Conservation (phyloP, 805 yeast genomes). For the Zygoascus bituminiphila region DNA sequence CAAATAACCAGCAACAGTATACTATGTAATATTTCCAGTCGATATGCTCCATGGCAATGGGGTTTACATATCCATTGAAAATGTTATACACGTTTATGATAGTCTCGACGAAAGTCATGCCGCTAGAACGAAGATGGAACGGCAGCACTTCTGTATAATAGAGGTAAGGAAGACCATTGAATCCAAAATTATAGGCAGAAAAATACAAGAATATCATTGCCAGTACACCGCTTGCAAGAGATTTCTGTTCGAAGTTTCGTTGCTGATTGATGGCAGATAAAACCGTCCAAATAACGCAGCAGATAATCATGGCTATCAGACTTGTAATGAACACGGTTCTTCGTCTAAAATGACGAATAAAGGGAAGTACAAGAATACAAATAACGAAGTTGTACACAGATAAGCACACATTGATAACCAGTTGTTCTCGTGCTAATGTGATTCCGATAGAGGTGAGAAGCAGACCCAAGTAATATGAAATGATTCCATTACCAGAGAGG, state of each 20-base stretch:
- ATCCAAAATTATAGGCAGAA: conserved; percentile 1
- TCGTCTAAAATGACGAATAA: conserved; percentile 3
- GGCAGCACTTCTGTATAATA: conserved; percentile 21
- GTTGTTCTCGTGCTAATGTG: conserved; percentile 21
- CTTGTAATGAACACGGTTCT: conserved; percentile 4
- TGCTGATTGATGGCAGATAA: conserved; percentile 32
- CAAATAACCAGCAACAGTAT: conserved; percentile 31
- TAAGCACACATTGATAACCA: conserved; percentile 4
- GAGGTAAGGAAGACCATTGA: conserved; percentile 5
- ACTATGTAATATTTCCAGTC: conserved; percentile 40
- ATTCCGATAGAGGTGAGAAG: conserved; percentile 49
- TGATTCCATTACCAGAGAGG: conserved; percentile 13
- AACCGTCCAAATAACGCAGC: conserved; percentile 33
- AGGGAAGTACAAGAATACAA: neutral
- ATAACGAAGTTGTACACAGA: neutral
- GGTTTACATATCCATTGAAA: conserved; percentile 29
- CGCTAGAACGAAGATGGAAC: conserved; percentile 34
- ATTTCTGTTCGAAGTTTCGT: neutral
- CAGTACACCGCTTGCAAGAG: conserved; percentile 1
- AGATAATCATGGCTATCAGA: conserved; percentile 6
- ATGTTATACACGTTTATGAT: conserved; percentile 2
- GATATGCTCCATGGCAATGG: conserved; percentile 36
- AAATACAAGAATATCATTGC: conserved; percentile 6
- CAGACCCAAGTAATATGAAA: conserved; percentile 37
- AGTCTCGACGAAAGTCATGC: conserved; percentile 25